phyloP scores from a whole-genome alignment of 306 rosid genomes.

The Geum urbanum region DNA sequence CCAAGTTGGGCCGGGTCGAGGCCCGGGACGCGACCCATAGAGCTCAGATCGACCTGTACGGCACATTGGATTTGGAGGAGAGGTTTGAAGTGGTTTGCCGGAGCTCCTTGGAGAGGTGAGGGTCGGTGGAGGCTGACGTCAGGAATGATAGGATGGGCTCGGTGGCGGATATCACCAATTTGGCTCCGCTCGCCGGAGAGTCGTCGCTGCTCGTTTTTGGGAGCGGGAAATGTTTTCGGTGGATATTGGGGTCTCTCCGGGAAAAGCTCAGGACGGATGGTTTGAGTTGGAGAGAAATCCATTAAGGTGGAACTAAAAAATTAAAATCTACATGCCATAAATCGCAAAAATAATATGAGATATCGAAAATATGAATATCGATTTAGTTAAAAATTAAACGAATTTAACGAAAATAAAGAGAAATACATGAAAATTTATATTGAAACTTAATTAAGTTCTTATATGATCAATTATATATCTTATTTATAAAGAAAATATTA shows the following conservation, averaged over 20 bases:
- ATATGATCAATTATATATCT: too few relatives aligned
- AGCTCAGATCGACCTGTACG: constrained; percentile 50
- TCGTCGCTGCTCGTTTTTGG: constrained; percentile 7
- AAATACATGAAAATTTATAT: too few relatives aligned
- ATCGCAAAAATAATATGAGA: too few relatives aligned
- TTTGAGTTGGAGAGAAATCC: neutral
- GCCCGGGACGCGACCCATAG: constrained; percentile 53
- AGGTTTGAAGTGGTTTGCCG: constrained; percentile 51
- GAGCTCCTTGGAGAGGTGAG: constrained; percentile 48
- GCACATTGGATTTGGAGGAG: constrained; percentile 36
- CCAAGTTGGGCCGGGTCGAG: constrained; percentile 43
- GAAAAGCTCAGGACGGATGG: neutral
- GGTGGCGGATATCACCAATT: constrained; percentile 49
- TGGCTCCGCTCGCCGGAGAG: constrained; percentile 20
- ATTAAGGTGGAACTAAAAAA: too few relatives aligned
- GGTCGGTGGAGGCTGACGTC: constrained; percentile 43
- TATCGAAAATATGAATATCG: too few relatives aligned
- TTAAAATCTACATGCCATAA: too few relatives aligned
- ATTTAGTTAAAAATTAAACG: too few relatives aligned
- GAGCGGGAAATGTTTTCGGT: neutral
- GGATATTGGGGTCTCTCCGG: neutral
- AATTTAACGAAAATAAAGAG: too few relatives aligned
- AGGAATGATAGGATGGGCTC: constrained; percentile 50
- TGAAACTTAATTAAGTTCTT: too few relatives aligned
- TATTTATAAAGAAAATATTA: too few relatives aligned